phyloP scores from a whole-genome alignment of 148 eudicot genomes.

The Tetragonia tetragonoides region DNA sequence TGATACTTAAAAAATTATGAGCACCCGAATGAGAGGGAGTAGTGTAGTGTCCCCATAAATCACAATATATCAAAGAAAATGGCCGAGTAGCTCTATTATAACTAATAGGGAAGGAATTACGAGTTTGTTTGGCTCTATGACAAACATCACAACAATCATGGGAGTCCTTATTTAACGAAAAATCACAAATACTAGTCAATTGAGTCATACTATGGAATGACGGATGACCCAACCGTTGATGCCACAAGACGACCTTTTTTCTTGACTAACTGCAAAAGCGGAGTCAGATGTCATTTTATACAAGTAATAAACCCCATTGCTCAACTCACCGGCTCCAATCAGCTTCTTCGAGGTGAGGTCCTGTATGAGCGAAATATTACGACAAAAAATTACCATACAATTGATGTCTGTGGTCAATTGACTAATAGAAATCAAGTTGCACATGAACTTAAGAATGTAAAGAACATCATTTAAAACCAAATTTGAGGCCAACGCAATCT shows the following conservation, averaged over 20 bases:
- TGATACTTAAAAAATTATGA: conserved; percentile 8
- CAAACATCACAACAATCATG: conserved; percentile 12
- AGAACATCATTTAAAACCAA: background rate
- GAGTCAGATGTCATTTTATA: no score
- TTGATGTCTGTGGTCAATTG: background rate
- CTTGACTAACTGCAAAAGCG: background rate
- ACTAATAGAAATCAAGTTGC: background rate
- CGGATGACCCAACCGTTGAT: background rate
- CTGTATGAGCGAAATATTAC: background rate
- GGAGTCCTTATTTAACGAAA: background rate
- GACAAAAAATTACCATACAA: background rate
- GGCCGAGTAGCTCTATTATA: background rate
- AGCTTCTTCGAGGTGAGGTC: conserved; percentile 8
- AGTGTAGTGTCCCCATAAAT: conserved; percentile 2
- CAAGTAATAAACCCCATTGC: conserved; percentile 1
- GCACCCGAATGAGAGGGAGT: background rate
- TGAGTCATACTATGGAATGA: background rate
- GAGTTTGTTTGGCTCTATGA: background rate
- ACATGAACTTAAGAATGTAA: background rate
- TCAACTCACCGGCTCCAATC: background rate
- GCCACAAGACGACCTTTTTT: background rate
- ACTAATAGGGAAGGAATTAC: background rate
- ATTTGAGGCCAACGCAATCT: background rate
- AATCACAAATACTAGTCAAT: background rate
- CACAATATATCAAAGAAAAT: background rate